Evolutionary conservation across 306 rosid species (phyloP), one percentile per base, ranked within the genome.

Genomic region (Styphnolobium japonicum): DNA sequence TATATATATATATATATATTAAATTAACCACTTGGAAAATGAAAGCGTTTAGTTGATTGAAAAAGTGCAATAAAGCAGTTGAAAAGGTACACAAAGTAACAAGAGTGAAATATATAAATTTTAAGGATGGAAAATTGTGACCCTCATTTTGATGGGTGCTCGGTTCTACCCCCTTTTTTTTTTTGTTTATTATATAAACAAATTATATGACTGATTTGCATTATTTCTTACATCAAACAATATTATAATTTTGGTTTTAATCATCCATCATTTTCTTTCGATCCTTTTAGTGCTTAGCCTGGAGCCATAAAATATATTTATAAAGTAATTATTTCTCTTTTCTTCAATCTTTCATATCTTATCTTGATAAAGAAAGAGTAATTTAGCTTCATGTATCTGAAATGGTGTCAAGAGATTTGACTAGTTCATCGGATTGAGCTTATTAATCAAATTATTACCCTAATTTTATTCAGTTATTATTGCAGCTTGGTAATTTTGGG

Each of bases 31-130:
- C 63, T 46, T 40, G 34, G 18, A 78, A 55, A 73, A 39, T 9
- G 69, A 80, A 53, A 37, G 16, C 4, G 15, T 11, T 40, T 27
- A 27, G 15, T 21, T 27, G 49, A 61, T 5, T 16, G 69, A 10
- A 60, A 82, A 71, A 77, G 64, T 53, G 65, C 64, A 53, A 22
- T 51, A 42, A 61, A 69, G 55, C n/a, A n/a, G 40, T 31, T 31
- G 86, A 77, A 82, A 71, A 83, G 29, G 64, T 12, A 12, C 40
- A 77, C 29, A 71, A 71, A 43, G 39, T 14, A 58, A 56, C 82
- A 43, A 57, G 19, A 56, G 27, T 42, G 18, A 29, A 22, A 57
- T 34, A 34, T 18, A 31, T 29, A 19, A 53, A 46, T 33, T 34
- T 21, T 43, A 21, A n/a, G 22, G 25, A 43, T 2, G 49, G 3